Base-by-base conservation (phyloP, 371 early-diverging fungal species). In the Coemansia sp. region DNA sequence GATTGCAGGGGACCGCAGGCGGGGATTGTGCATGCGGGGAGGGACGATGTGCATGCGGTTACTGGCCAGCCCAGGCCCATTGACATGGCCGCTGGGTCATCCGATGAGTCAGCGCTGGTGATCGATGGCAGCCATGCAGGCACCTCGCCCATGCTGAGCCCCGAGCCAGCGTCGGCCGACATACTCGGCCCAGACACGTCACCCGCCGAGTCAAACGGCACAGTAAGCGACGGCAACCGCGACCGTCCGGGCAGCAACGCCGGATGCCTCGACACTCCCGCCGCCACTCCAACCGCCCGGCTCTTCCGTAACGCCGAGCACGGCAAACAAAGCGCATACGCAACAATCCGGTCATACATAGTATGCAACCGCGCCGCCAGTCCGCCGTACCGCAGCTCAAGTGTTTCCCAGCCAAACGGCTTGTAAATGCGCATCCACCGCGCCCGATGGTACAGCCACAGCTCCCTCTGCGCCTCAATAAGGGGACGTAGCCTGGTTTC, bases 371-470 rank as follows among this genome's bases (percentile, higher is more conserved):
- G 84, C 6, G 92, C 83, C 0, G 87, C 72, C 26, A 91, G 64
- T 2, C 89, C 92, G 56, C 94, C 94, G 72, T 94, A 94, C 37
- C 94, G 86, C 60, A 87, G 72, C 68, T 94, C 93, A 4, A 94
- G 64, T 0, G 90, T 85, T 68, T 93, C 94, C 87, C 90, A 88
- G 2, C 94, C 94, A 84, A 91, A 91, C 1, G 93, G 92, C 63
- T 90, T 90, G 77, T 88, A 88, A 60, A 85, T 87, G 59, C 82
- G 80, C 71, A 86, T 83, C 94, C 94, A 94, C 66, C 90, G 64
- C 6, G 81, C 77, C 4, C 93, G 87, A 72, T 94, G 94, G 66
- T 84, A 89, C 51, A 83, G 83, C 91, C 92, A 91, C 31, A 93
- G 84, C 39, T 75, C 81, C 55, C 89, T 86, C 16, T 89, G 84